Evolutionary conservation across 495 filamentous ascomycete genomes (phyloP).

Genomic region (Astrocystis sublimbata): DNA sequence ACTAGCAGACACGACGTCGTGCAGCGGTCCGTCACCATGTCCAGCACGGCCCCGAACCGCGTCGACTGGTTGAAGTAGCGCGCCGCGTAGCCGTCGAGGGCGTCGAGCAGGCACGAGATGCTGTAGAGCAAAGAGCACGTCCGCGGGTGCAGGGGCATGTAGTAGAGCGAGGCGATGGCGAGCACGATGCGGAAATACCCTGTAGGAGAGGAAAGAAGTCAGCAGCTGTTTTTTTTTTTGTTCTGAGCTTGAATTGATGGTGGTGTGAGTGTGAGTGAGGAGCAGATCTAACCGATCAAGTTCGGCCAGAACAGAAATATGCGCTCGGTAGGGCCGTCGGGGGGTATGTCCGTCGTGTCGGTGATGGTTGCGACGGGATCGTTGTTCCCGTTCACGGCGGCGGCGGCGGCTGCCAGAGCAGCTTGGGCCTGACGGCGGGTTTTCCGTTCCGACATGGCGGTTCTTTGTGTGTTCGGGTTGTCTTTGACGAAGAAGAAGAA

Average conservation of each 20-base stretch:
- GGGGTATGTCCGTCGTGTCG: constrained; percentile 20
- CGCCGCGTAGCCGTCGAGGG: constrained; percentile 88
- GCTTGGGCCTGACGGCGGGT: constrained; percentile 40
- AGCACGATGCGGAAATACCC: constrained; percentile 89
- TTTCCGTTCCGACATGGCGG: constrained; percentile 34
- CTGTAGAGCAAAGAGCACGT: constrained; percentile 91
- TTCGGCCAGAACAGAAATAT: constrained; percentile 96
- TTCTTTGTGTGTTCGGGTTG: too few species aligned
- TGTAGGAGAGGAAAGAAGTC: constrained; percentile 34
- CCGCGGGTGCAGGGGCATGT: constrained; percentile 95
- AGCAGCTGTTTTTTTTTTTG: too few species aligned
- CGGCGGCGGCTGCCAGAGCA: constrained; percentile 28
- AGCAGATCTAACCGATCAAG: constrained; percentile 69
- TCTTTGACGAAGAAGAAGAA: too few species aligned
- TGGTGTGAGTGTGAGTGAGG: too few species aligned
- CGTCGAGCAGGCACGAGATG: constrained; percentile 90
- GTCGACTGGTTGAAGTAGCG: constrained; percentile 87
- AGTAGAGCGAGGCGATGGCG: constrained; percentile 90
- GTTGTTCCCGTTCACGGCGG: constrained; percentile 31
- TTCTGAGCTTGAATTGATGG: neutral
- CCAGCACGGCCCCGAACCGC: constrained; percentile 90
- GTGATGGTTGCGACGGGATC: constrained; percentile 25
- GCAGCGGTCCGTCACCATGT: constrained; percentile 91
- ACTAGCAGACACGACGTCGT: constrained; percentile 92
- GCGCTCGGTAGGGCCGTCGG: constrained; percentile 62